Base-by-base conservation (phyloP, 495 filamentous ascomycete genomes). In the Penicillium atrosanguineum region DNA sequence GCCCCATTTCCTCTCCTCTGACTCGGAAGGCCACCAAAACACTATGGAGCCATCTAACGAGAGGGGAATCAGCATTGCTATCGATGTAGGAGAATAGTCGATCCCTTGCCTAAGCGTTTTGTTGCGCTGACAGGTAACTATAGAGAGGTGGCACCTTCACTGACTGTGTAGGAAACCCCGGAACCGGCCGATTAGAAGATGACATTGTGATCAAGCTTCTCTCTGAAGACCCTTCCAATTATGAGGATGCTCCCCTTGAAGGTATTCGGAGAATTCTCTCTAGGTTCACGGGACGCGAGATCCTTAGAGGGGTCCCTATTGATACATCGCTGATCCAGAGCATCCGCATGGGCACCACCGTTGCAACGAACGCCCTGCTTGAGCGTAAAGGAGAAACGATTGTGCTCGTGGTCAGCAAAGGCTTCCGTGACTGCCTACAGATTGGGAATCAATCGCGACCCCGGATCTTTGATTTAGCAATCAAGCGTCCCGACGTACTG, bases 371-470 rank as follows among this genome's bases (percentile, higher is more conserved):
- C 60, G 88, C 88, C 25, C 69, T 97, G 44, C 77, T 97, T 0
- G 92, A 97, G 68, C 72, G 92, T 36, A 96, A 97, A 70, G 92
- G 92, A 4, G 90, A 95, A 70, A 82, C 80, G 60, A 90, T 91
- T 59, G 92, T 88, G 4, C 78, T 97, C 63, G 80, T 96, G 6
- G 87, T 93, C 16, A 96, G 88, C 4, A 84, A 87, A 60, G 91
- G 91, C 0, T 97, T 97, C 74, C 85, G 83, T 50, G 91, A 96
- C 65, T 91, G 89, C 58, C 75, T 96, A 14, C 80, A 87, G 37
- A 90, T 91, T 60, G 85, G 87, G 39, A 89, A 91, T 68, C 87
- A 92, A 69, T 85, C 82, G 23, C 73, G 86, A 0, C 87, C 87
- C n/a, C 79, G 79, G 56, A 88, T 88, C 50, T 91, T 91, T 56